Base-by-base conservation (phyloP, 2,329 filamentous ascomycete species). In the Colletotrichum endophyticum region DNA sequence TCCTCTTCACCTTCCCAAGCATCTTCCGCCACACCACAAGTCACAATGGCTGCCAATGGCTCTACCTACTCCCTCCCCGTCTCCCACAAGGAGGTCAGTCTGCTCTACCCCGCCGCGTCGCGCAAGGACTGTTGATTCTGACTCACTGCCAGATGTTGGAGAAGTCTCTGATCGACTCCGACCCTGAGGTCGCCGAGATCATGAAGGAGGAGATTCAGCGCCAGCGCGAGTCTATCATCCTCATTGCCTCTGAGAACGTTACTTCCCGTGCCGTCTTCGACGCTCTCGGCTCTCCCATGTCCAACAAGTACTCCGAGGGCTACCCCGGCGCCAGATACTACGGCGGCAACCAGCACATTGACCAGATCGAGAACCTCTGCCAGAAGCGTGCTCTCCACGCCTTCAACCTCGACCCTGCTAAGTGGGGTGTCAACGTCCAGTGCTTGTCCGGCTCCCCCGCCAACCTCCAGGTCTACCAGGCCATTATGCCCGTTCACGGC, bases 341-440 rank as follows among this genome's bases (percentile, higher is more conserved):
- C 84, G 97, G 97, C 84, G 97, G 97, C 84, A 99, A 99, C 90
- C 95, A 99, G 91, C 95, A 97, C 91, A 99, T 99, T 81, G 97
- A 99, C 87, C 91, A 95, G 87, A 96, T 98, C 83, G 97, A 99
- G 92, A 91, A 95, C 80, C 94, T 97, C 77, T 99, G 97, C 92
- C 97, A 99, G 90, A 91, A 93, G 86, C 94, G 97, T 88, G 97
- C 97, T 80, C 94, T 99, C 79, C 92, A 95, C 88, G 94, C 96
- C 75, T 99, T 99, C 91, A 92, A 95, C 84, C 88, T 98, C 80
- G 95, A 98, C 87, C 84, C 94, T 22, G 92, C 93, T 80, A 96
- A 98, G 90, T 99, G 97, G 97, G 97, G 97, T 85, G 97, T 99
- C 88, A 99, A 99, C 85, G 97, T 99, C 77, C 97, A 99, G 90